These are phyloP conservation scores for Leptomonas pyrrhocoris DNA, from an alignment of 208 protist genomes.

Conservation along the genomic window DNA sequence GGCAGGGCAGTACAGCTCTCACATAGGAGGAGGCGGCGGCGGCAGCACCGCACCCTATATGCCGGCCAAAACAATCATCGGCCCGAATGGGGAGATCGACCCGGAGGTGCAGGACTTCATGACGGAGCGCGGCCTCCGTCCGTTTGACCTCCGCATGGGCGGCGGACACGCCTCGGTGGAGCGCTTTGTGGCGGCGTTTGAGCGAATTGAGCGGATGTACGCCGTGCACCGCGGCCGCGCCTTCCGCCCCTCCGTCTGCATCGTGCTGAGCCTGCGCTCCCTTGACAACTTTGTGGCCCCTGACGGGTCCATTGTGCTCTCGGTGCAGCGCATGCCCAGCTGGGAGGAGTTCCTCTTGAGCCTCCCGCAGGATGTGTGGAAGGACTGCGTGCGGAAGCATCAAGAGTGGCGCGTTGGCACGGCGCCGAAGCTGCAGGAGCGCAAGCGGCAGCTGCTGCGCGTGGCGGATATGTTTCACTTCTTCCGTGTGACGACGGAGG, in stretches of 20 bases:
- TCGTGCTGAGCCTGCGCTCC: slow-evolving; percentile 65
- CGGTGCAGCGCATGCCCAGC: slow-evolving; percentile 55
- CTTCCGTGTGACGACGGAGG: slow-evolving; percentile 60
- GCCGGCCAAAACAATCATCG: slow-evolving; percentile 55
- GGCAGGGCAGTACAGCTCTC: slow-evolving; percentile 23
- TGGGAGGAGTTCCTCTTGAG: slow-evolving; percentile 83
- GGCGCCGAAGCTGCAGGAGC: slow-evolving; percentile 70
- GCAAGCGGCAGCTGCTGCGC: slow-evolving; percentile 59
- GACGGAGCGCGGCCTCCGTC: slow-evolving; percentile 65
- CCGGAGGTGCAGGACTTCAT: slow-evolving; percentile 76
- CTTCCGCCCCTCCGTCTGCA: slow-evolving; percentile 66
- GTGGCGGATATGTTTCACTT: slow-evolving; percentile 79
- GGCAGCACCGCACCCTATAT: slow-evolving; percentile 46
- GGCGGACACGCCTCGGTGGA: slow-evolving; percentile 76
- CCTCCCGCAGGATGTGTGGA: slow-evolving; percentile 74
- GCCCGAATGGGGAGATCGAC: slow-evolving; percentile 82
- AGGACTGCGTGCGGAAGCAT: slow-evolving; percentile 72
- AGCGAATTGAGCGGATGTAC: slow-evolving; percentile 82
- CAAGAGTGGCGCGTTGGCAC: slow-evolving; percentile 69
- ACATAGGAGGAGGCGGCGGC: slow-evolving; percentile 29
- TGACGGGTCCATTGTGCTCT: slow-evolving; percentile 80
- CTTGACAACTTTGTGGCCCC: slow-evolving; percentile 67
- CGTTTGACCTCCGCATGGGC: slow-evolving; percentile 86
- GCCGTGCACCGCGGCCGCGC: slow-evolving; percentile 73
- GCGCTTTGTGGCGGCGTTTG: slow-evolving; percentile 78